A percentile compares a stretch with the other conserved stretches of the same genome.
Evolutionary conservation across 1,284 basidiomycete genomes (phyloP).

Genomic region (Nidula niveotomentosa): DNA sequence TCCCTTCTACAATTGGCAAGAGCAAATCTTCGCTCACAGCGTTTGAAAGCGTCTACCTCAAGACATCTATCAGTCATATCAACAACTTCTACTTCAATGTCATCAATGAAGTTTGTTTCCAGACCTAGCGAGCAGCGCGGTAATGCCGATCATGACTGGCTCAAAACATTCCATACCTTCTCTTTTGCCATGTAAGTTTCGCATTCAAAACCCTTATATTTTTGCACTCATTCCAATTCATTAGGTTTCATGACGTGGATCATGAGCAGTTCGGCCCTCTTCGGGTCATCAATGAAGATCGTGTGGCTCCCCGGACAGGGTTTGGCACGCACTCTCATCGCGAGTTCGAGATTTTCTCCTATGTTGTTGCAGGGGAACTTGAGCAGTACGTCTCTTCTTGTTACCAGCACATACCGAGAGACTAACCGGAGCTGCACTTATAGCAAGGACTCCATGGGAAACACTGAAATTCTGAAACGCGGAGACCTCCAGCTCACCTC

Average conservation of each 20-base stretch:
- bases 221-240: not conserved
- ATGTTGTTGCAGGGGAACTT: slow-evolving; percentile 76
- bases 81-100: slow-evolving; percentile 15
- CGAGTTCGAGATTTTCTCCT: slow-evolving; percentile 92
- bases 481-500: slow-evolving; percentile 92
- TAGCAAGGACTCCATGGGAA: slow-evolving; percentile 87
- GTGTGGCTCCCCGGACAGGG: slow-evolving; percentile 75
- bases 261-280: slow-evolving; percentile 64
- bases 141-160: slow-evolving; percentile 84
- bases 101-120: slow-evolving; percentile 44
- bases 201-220: not conserved
- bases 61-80: slow-evolving; percentile 5
- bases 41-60: slow-evolving; percentile 6
- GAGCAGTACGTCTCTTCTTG: slow-evolving; percentile 58
- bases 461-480: slow-evolving; percentile 83
- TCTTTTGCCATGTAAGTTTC: slow-evolving; percentile 72
- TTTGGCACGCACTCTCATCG: slow-evolving; percentile 87
- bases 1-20: slow-evolving; percentile 24
- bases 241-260: slow-evolving; percentile 60
- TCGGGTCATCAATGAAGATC: slow-evolving; percentile 89
- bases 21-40: slow-evolving; percentile 16
- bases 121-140: slow-evolving; percentile 73
- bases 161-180: slow-evolving; percentile 91
- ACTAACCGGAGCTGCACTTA: not conserved
- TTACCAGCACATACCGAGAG: not conserved